These are phyloP conservation scores for Leccinum subfulvum DNA, from an alignment of 1,284 basidiomycete species.

Conservation along the genomic window DNA sequence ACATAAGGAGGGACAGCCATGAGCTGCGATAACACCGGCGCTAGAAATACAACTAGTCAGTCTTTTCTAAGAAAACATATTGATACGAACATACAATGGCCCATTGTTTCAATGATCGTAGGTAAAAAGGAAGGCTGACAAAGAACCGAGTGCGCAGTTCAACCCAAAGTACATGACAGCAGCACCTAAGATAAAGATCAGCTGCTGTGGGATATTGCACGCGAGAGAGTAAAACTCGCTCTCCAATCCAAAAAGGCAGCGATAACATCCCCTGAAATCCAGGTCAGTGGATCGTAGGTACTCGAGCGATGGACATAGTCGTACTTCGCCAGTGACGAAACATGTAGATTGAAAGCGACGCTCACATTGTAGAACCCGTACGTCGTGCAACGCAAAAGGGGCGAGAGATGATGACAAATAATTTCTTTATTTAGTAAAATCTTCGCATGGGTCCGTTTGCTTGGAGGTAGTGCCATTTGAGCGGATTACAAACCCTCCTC, in stretches of 20 bases:
- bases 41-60: constrained; percentile 28
- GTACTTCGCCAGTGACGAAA: no score
- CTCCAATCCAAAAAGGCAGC: constrained; percentile 74
- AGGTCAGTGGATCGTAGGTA: background rate
- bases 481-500: no score
- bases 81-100: constrained; percentile 43
- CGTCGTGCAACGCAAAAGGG: no score
- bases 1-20: constrained; percentile 83
- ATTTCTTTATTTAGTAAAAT: no score
- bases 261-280: constrained; percentile 50
- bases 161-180: constrained; percentile 76
- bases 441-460: no score
- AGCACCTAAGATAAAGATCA: constrained; percentile 44
- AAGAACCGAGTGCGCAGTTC: constrained; percentile 76
- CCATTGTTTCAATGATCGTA: constrained; percentile 76
- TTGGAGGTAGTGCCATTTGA: no score
- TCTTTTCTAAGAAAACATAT: background rate
- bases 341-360: no score
- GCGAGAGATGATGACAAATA: no score
- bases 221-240: constrained; percentile 36
- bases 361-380: no score
- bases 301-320: background rate
- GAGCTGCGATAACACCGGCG: constrained; percentile 58
- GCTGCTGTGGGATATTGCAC: background rate
- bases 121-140: constrained; percentile 86